Conservation (phyloP, 139 green algal genomes). For the Monoraphidium neglectum region DNA sequence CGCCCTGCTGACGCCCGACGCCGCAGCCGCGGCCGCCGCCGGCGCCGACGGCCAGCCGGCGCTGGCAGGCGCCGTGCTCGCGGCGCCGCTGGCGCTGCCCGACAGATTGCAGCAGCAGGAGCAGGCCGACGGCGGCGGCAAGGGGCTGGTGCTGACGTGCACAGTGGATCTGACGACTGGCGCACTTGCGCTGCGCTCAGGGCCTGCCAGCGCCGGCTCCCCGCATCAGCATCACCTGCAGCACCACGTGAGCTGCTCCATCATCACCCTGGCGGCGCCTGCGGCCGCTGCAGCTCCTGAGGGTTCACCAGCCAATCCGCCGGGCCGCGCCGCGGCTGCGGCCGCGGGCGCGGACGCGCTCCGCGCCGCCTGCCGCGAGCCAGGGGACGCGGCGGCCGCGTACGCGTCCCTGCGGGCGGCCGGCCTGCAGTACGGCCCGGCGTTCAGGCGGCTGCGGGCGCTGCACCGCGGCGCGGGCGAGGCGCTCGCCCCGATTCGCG, state of each 20-base stretch:
- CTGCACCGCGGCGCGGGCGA: constrained; percentile 17
- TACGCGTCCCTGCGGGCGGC: constrained; percentile 52
- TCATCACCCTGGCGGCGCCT: background rate
- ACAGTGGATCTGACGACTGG: constrained; percentile 23
- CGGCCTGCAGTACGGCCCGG: constrained; percentile 72
- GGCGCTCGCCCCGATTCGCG: background rate
- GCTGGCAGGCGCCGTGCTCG: constrained; percentile 36
- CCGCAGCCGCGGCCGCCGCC: background rate
- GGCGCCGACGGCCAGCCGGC: background rate
- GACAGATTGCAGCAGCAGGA: background rate
- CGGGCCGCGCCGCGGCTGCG: background rate
- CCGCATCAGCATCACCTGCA: background rate
- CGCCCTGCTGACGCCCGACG: constrained; percentile 6
- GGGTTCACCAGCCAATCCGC: background rate
- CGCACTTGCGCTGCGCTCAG: constrained; percentile 36
- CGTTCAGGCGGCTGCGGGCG: constrained; percentile 46
- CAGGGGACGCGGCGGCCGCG: constrained; percentile 24
- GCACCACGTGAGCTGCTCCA: background rate
- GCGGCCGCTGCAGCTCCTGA: background rate
- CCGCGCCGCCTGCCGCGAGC: constrained; percentile 39
- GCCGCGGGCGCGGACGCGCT: constrained; percentile 30
- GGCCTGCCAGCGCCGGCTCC: background rate
- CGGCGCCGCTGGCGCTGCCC: constrained; percentile 55
- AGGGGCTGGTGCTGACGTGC: background rate
- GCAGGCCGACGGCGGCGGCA: background rate